Conservation (phyloP, 1,139 yeast genomes). For the Debaryomycetaceae sp. region DNA sequence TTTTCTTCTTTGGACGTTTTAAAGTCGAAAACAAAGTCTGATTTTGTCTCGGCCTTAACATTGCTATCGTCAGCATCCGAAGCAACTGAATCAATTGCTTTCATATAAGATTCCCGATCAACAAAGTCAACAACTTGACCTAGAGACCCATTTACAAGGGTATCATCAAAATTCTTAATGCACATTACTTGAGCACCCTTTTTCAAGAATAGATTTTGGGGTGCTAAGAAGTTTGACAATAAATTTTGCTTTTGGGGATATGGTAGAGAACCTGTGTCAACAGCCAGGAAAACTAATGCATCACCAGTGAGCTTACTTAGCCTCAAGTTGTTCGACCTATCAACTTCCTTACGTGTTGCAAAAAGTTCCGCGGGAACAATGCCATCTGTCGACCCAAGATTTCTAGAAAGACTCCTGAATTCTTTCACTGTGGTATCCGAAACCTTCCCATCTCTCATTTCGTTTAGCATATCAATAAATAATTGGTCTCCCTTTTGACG, state of each 20-base stretch:
- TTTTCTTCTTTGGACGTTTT: slow-evolving; percentile 9
- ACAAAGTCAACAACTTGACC: slow-evolving; percentile 65
- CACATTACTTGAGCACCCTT: slow-evolving; percentile 95
- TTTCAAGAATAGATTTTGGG: slow-evolving; percentile 58
- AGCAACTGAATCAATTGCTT: slow-evolving; percentile 7
- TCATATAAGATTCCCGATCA: slow-evolving; percentile 35
- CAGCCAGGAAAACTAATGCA: slow-evolving; percentile 47
- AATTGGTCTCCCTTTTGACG: slow-evolving; percentile 81
- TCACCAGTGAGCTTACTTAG: slow-evolving; percentile 51
- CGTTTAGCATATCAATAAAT: slow-evolving; percentile 83
- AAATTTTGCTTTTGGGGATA: slow-evolving; percentile 42
- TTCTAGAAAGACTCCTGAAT: slow-evolving; percentile 56
- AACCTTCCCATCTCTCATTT: slow-evolving; percentile 74
- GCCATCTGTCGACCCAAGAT: slow-evolving; percentile 58
- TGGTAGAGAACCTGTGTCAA: slow-evolving; percentile 59
- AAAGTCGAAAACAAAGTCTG: slow-evolving; percentile 25
- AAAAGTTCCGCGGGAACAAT: slow-evolving; percentile 84
- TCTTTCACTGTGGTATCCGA: slow-evolving; percentile 49
- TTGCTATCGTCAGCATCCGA: slow-evolving; percentile 6
- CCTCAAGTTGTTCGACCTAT: slow-evolving; percentile 62
- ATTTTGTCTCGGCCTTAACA: slow-evolving; percentile 17
- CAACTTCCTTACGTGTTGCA: slow-evolving; percentile 84
- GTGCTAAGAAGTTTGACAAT: slow-evolving; percentile 71
- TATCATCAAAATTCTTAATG: slow-evolving; percentile 83
- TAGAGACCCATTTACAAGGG: slow-evolving; percentile 86